Base-by-base conservation (phyloP, 257 asterid species). In the Solanum chiquidenum region DNA sequence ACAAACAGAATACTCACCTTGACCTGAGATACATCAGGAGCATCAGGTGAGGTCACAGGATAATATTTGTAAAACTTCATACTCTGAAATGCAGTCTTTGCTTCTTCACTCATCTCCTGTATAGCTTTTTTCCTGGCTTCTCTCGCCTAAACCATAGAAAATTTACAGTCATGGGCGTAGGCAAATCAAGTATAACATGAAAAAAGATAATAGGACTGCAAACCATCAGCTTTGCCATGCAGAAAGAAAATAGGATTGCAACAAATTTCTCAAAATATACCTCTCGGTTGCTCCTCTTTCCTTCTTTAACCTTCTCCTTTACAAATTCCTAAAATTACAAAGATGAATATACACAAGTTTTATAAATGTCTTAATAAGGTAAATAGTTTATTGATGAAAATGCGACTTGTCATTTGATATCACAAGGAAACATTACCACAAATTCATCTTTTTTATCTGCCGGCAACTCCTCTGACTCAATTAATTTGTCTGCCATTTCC, bases 21-120 rank as follows among this genome's bases (percentile, higher is more conserved):
- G 87, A 94, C 95, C 37, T 52, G 33, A n/a, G 99, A 93, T 88
- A 96, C 95, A 88, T 96, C 98, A 42, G 99, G 98, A 23, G 96
- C 88, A 71, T 93, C 95, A 3, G 98, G 91, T 25, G 97, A 80
- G 55, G 97, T 12, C 86, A 92, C 96, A 2, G 99, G 99, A 92
- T 97, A 97, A 91, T 95, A 97, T 88, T 97, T 97, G 91, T 91
- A 91, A 88, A 95, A 93, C 66, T 76, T 91, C 96, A 95, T 95
- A 85, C 89, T 92, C 86, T 95, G 91, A 89, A 93, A 92, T 29
- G 98, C 99, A 87, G 92, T 88, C 94, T 74, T 97, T 64, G 94
- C 88, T 87, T 92, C 95, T 9, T 62, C 89, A 76, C 95, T 93
- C 99, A 97, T 90, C 87, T 95, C 98, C 34, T 91, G 96, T 90